Base-by-base conservation (phyloP, 1,284 basidiomycete genomes). In the Inonotus obliquus region DNA sequence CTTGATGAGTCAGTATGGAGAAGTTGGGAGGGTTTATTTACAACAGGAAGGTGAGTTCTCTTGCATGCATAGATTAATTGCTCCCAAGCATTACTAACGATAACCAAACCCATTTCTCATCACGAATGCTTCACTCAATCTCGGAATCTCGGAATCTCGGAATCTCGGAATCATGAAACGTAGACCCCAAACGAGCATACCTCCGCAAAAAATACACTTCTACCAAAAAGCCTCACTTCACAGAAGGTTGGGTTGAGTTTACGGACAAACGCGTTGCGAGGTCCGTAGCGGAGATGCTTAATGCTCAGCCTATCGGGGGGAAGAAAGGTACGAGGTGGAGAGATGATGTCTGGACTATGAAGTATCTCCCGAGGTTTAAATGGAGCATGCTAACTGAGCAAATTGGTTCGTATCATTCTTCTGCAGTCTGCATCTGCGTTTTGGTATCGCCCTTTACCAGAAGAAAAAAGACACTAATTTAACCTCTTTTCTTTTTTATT, bases 301-400 rank as follows among this genome's bases (percentile, higher is more conserved):
- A 99, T 71, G 97, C 96, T 0, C 89, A 96, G 70, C 86, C 94
- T 0, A 96, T 99, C 65, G 97, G 94, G 7, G 94, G 94, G 1
- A 96, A 95, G 78, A 96, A 96, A 73, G 91, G 93, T 4, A 82
- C 85, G 6, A 81, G 92, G 63, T 98, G 94, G 92, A 81, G 93
- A 70, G 95, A 99, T 71, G 96, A 99, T 67, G 87, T 99, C 6
- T 99, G 97, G 97, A 98, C 97, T 49, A 97, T 99, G 94, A 96
- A 96, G 73, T 99, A 99, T 72, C 79, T 99, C 57, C 94, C 94
- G 6, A 92, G 88, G 66, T 99, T 98, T 81, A 98, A 97, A 73
- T 99, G 97, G 97, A 89, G 91, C 73, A 98, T 98, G 96, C 80
- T 99, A 64, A 96, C 94, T 11, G 97, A 98, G 75, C 96, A 98